Conservation (phyloP, 169 alveolate species). For the Eimeria zaria region DNA sequence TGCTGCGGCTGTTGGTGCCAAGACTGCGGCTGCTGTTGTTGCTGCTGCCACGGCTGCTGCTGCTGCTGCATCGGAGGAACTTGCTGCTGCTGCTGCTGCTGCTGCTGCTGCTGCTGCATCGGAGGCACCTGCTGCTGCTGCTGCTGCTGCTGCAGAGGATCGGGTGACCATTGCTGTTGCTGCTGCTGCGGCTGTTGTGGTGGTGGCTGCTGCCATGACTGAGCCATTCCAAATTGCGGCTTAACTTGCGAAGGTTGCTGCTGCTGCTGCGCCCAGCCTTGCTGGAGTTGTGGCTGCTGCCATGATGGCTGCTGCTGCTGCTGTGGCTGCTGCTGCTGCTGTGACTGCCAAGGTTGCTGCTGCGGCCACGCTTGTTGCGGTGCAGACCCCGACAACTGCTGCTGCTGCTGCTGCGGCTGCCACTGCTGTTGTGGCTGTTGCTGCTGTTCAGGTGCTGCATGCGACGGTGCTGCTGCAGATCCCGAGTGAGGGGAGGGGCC, state of each 20-base stretch:
- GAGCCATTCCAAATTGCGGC: slow-evolving; percentile 6
- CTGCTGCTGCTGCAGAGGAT: slow-evolving; percentile 48
- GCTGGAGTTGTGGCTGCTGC: slow-evolving; percentile 52
- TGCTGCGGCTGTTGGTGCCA: slow-evolving; percentile 69
- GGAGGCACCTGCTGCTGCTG: slow-evolving; percentile 46
- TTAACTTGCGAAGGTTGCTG: slow-evolving; percentile 31
- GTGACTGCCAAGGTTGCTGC: slow-evolving; percentile 47
- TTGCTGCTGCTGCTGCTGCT: slow-evolving; percentile 69
- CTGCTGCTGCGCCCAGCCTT: slow-evolving; percentile 59
- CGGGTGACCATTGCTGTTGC: slow-evolving; percentile 38
- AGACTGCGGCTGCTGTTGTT: slow-evolving; percentile 57
- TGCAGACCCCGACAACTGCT: not conserved
- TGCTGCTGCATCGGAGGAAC: slow-evolving; percentile 52
- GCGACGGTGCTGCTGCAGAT: slow-evolving; percentile 27
- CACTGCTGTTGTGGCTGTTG: slow-evolving; percentile 69
- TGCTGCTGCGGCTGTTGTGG: slow-evolving; percentile 38
- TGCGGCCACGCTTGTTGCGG: slow-evolving; percentile 55
- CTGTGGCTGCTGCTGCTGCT: slow-evolving; percentile 19
- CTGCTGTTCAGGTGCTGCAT: slow-evolving; percentile 35
- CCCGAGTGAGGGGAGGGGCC: slow-evolving; percentile 57
- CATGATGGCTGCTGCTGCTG: slow-evolving; percentile 57
- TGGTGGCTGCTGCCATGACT: slow-evolving; percentile 46
- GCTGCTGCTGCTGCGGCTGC: slow-evolving; percentile 48
- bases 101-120: slow-evolving; percentile 63
- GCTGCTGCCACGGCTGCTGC: slow-evolving; percentile 33